These are phyloP conservation scores for Mycena epipterygia DNA, from an alignment of 768 basidiomycete species.

Conservation along the genomic window DNA sequence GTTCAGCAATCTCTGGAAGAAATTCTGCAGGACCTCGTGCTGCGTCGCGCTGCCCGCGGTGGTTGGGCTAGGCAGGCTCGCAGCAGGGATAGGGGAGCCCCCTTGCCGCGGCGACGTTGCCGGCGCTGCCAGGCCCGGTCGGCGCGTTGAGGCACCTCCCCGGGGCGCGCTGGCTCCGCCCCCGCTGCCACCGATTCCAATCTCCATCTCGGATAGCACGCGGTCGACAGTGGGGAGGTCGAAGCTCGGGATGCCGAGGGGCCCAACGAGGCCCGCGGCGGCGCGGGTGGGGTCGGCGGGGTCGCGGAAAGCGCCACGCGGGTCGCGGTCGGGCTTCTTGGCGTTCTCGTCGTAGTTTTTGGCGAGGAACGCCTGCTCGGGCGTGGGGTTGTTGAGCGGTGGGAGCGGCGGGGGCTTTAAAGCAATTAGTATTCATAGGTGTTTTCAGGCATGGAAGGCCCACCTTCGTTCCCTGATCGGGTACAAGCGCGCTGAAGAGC, in stretches of 20 bases:
- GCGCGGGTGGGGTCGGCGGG: constrained; percentile 71
- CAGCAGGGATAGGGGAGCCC: constrained; percentile 51
- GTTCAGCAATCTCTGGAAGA: constrained; percentile 87
- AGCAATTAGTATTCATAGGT: constrained; percentile 1
- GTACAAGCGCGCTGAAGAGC: constrained; percentile 79
- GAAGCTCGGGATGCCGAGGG: constrained; percentile 90
- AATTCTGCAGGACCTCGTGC: constrained; percentile 88
- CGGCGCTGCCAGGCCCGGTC: constrained; percentile 56
- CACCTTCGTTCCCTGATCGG: constrained; percentile 82
- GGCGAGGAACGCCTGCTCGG: constrained; percentile 92
- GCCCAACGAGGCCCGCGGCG: constrained; percentile 89
- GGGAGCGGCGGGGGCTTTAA: constrained; percentile 74
- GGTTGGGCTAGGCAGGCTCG: constrained; percentile 31
- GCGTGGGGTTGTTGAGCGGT: constrained; percentile 83
- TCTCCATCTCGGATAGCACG: constrained; percentile 91
- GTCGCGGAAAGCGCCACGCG: constrained; percentile 88
- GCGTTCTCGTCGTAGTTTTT: constrained; percentile 94
- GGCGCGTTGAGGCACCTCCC: constrained; percentile 45
- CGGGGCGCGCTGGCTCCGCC: constrained; percentile 41
- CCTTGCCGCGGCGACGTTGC: constrained; percentile 49
- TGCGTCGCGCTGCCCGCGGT: constrained; percentile 70
- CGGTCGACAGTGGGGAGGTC: constrained; percentile 90
- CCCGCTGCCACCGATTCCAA: constrained; percentile 55
- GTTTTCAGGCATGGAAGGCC: constrained; percentile 39
- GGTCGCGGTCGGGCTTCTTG: constrained; percentile 92